Evolutionary conservation across 176 grass and related monocot genomes (phyloP).

Genomic region (Carex littledalei): DNA sequence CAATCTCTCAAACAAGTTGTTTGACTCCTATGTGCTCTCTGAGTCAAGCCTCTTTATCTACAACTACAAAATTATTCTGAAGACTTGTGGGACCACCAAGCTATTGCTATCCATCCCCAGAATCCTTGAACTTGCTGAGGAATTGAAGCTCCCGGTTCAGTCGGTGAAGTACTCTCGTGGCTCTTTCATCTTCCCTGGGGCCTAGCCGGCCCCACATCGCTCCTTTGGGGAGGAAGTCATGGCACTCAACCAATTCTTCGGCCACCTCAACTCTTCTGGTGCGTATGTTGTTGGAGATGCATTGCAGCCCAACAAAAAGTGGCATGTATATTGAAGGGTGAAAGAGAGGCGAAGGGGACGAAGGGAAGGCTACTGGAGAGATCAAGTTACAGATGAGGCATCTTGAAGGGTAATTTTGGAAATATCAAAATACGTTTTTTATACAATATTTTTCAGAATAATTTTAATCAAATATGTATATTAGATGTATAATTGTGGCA

Average conservation of each 20-base stretch:
- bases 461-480: too few relatives aligned
- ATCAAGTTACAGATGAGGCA: too few relatives aligned
- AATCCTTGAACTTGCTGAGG: conserved; percentile 68
- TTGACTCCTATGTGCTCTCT: conserved; percentile 80
- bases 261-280: conserved; percentile 59
- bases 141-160: conserved; percentile 47
- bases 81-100: conserved; percentile 89
- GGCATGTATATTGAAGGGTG: too few relatives aligned
- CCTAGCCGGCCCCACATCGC: conserved; percentile 62
- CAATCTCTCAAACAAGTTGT: conserved; percentile 65
- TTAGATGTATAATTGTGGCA: too few relatives aligned
- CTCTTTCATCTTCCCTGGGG: conserved; percentile 75
- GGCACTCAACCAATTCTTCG: conserved; percentile 62
- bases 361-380: too few relatives aligned
- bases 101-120: conserved; percentile 65
- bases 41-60: conserved; percentile 89
- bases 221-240: conserved; percentile 62
- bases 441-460: too few relatives aligned
- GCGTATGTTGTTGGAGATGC: conserved; percentile 62
- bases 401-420: too few relatives aligned
- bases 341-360: too few relatives aligned
- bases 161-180: conserved; percentile 80
- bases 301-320: conserved; percentile 53
- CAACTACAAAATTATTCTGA: conserved; percentile 72
- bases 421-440: too few relatives aligned